These are phyloP conservation scores for Pseudogymnoascus pannorum DNA, from an alignment of 2,329 filamentous ascomycete genomes.

Conservation along the genomic window DNA sequence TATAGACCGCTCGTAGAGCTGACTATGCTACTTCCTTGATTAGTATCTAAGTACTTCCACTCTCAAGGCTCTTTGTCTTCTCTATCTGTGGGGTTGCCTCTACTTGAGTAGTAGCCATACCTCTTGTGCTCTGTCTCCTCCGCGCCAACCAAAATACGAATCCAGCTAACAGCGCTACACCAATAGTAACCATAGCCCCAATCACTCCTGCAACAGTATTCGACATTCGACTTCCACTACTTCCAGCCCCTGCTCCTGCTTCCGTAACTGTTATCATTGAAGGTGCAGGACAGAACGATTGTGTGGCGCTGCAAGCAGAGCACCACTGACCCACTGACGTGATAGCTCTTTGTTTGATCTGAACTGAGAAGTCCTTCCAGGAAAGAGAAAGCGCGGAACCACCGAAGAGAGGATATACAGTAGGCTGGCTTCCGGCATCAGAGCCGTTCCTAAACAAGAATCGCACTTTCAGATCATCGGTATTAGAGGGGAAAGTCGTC, in stretches of 20 bases:
- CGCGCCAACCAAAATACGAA: not conserved
- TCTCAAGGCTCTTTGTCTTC: not conserved
- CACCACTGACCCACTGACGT: not conserved
- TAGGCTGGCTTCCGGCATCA: not conserved
- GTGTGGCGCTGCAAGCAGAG: not conserved
- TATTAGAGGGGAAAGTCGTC: not conserved
- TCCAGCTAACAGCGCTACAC: not conserved
- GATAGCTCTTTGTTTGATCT: not conserved
- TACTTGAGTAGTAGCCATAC: not conserved
- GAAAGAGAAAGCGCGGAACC: slow-evolving; percentile 23
- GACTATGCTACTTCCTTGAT: not conserved
- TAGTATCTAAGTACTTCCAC: not conserved
- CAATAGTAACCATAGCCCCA: not conserved
- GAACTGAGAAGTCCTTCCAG: slow-evolving; percentile 16
- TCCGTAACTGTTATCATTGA: not conserved
- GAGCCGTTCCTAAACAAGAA: not conserved
- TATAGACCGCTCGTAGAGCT: not conserved
- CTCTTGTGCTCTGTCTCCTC: not conserved
- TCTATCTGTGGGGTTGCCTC: not conserved
- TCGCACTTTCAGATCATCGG: not conserved
- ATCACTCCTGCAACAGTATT: not conserved
- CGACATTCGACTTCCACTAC: not conserved
- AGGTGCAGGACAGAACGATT: not conserved
- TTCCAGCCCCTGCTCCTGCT: not conserved
- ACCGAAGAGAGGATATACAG: not conserved